Conservation (phyloP, 2,329 filamentous ascomycete species). For the Beauveria medogensis region DNA sequence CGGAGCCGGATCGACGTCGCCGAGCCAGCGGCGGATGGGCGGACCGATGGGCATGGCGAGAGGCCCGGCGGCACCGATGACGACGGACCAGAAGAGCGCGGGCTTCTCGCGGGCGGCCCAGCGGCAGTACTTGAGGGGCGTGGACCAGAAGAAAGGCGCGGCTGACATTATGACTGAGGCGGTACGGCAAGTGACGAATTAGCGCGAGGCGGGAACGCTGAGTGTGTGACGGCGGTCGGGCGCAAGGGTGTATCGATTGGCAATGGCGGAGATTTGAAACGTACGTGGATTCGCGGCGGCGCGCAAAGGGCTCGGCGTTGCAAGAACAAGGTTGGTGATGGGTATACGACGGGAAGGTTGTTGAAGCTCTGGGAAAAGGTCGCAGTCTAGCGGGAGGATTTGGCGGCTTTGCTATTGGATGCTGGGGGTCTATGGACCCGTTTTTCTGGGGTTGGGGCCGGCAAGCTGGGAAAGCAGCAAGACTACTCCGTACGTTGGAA, state of each 20-base stretch:
- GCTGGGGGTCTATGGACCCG: neutral
- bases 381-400: constrained; percentile 5
- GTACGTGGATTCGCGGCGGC: neutral
- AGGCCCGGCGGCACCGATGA: constrained; percentile 68
- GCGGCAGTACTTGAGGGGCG: constrained; percentile 74
- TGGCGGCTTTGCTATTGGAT: neutral
- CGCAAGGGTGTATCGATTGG: too few species aligned
- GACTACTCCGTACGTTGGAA: neutral
- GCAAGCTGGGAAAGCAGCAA: neutral
- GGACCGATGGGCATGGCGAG: constrained; percentile 62
- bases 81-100: constrained; percentile 80
- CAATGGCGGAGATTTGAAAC: neutral
- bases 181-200: neutral
- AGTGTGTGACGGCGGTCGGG: neutral
- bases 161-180: constrained; percentile 43
- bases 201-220: neutral
- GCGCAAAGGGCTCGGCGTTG: neutral
- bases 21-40: constrained; percentile 62
- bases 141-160: constrained; percentile 71
- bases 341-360: neutral
- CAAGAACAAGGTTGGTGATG: neutral
- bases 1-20: constrained; percentile 61
- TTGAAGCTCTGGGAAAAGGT: constrained; percentile 9
- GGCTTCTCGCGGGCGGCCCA: constrained; percentile 86
- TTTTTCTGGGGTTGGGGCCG: neutral